Evolutionary conservation across 352 stramenopile species (phyloP), one percentile per base, ranked within the genome.

Genomic region (Globisporangium apiculatum): DNA sequence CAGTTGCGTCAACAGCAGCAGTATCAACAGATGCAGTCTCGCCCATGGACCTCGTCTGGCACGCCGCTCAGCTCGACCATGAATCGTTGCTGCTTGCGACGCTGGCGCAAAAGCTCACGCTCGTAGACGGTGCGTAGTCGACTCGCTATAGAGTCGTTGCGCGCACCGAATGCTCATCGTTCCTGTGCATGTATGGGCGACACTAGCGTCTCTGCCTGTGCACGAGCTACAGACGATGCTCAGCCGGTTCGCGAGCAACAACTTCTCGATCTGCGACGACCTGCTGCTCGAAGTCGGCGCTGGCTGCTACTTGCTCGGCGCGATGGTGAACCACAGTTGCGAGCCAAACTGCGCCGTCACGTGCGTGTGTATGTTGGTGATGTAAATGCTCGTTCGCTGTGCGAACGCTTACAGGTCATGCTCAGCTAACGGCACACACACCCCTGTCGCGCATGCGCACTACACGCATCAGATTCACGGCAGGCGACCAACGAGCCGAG

Each of bases 261-360:
- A 92, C 41, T 89, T 90, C 40, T 72, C 68, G n/a, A 85, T 92
- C 60, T 80, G 67, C 12, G 79, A 92, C 57, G 79, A 86, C 9
- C 38, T 82, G 48, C 51, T 90, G 38, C 40, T 86, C 9, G 68
- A 78, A 12, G 36, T 88, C 8, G 82, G 77, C 5, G 72, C 71
- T 0, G 82, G 82, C 3, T 92, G 79, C 66, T 88, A 74, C 49
- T 71, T 76, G 5, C 57, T 89, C 1, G 82, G 67, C 1, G 79
- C 82, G 2, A 92, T 92, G 82, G 67, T 86, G 58, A 92, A 90
- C 51, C 79, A 92, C 57, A 90, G 76, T 60, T 92, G 82, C 51
- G 64, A 76, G 2, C 73, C 79, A 7, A 92, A 90, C 56, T 85
- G 76, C 47, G 69, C 65, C 24, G 65, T 86, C 61, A 89, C 75